Evolutionary conservation across 495 filamentous ascomycete genomes (phyloP), one percentile per base, ranked within the genome.

Genomic region (Penicillium mononematosum): DNA sequence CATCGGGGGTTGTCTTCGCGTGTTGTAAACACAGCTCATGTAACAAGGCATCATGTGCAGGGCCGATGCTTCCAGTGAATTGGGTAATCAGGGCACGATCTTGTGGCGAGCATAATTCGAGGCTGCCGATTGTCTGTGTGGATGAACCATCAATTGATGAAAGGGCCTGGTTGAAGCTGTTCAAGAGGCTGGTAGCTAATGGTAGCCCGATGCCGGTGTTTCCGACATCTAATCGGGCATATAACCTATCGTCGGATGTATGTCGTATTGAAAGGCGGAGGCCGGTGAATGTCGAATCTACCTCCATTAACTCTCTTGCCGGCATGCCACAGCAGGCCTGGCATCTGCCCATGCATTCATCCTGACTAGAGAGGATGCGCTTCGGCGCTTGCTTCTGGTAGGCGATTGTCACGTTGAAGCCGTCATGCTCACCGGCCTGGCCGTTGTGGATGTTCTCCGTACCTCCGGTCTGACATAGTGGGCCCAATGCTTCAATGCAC

Each of bases 11-110:
- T 22, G 38, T 53, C 16, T 36, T 39, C 0, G 29, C 59, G 19
- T 65, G 59, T n/a, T 27, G 43, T 10, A 65, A 45, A 17, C 56
- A 59, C 1, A 62, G 45, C 7, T 62, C 63, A 31, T 65, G 63
- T 12, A 66, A 24, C 12, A 64, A 48, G 0, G 22, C 42, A 50
- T 64, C 50, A 17, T 62, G 46, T 1, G 53, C 6, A 5, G 61
- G 61, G 19, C 61, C 49, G 29, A 58, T 42, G 2, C 12, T 29
- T 17, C 43, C 27, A 3, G 61, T 64, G 16, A 62, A 58, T 6
- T 45, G 34, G 10, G 50, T 17, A 38, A 67, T 59, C 16, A 34
- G 47, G 1, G 38, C 46, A 4, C 39, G 50, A 25, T 67, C 61
- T 17, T 62, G 38, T 1, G 43, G 17, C 0, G 56, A 48, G 29